These are phyloP conservation scores for Phytomonas sp. DNA, from an alignment of 208 protist species.

Conservation along the genomic window DNA sequence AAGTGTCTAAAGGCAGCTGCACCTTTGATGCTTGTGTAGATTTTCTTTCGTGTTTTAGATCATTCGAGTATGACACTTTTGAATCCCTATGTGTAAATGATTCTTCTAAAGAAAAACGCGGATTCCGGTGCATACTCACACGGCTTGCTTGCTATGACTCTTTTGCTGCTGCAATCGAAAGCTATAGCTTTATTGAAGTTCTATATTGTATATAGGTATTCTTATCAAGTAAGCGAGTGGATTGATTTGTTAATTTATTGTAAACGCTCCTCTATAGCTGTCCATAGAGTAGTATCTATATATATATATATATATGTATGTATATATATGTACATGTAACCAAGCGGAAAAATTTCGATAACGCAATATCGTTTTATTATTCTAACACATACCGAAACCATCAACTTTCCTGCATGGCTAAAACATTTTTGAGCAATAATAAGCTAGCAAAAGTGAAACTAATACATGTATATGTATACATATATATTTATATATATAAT, in stretches of 20 bases:
- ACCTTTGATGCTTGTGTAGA: not conserved
- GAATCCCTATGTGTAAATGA: constrained; percentile 2
- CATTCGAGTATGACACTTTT: not conserved
- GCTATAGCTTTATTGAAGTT: not conserved
- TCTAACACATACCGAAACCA: not conserved
- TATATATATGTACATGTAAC: not conserved
- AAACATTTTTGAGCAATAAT: not conserved
- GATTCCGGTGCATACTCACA: not conserved
- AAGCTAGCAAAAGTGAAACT: not conserved
- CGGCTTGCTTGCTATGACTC: not conserved
- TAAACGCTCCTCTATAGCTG: not conserved
- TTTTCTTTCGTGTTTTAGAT: not conserved
- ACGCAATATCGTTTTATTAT: not conserved
- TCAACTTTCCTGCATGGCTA: not conserved
- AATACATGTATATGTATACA: not conserved
- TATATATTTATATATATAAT: not conserved
- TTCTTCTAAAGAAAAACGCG: not conserved
- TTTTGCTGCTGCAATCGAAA: not conserved
- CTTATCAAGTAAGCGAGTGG: constrained; percentile 5
- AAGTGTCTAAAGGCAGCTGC: not conserved
- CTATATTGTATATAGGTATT: constrained; percentile 4
- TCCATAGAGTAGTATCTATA: not conserved
- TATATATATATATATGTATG: not conserved
- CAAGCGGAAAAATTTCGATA: not conserved
- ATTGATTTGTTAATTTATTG: constrained; percentile 4